Percentiles rank a stretch among this genome's conserved stretches.
These are phyloP conservation scores for Gossypium herbaceum DNA, from an alignment of 345 rosid genomes.

Conservation along the genomic window DNA sequence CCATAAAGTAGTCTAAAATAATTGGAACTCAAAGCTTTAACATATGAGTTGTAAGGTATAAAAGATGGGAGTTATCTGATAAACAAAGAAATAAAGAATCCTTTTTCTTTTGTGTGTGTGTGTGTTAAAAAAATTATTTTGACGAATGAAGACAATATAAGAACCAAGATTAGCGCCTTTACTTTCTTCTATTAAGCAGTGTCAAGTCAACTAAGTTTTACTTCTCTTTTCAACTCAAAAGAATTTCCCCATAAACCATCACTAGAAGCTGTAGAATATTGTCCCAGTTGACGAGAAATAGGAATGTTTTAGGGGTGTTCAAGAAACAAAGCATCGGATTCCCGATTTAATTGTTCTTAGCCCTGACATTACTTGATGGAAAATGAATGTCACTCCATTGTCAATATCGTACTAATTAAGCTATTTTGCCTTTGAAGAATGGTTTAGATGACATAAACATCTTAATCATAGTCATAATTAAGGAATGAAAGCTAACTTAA, in stretches of 20 bases:
- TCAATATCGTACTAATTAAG: background rate
- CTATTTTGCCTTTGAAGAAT: background rate
- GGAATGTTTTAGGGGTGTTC: background rate
- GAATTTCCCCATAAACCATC: background rate
- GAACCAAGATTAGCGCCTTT: constrained; percentile 12
- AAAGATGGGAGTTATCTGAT: background rate
- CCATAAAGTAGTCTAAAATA: background rate
- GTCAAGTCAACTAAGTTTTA: background rate
- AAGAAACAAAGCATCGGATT: constrained; percentile 10
- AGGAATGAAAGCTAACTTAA: background rate
- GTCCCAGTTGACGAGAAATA: background rate
- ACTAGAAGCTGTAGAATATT: background rate
- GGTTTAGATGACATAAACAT: background rate
- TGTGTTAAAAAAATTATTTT: background rate
- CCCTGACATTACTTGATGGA: background rate
- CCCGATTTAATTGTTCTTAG: background rate
- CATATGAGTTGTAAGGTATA: too few relatives aligned
- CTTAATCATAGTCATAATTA: background rate
- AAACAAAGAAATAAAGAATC: background rate
- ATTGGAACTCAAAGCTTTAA: background rate
- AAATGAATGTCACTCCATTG: background rate
- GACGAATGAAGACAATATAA: background rate
- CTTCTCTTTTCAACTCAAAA: background rate
- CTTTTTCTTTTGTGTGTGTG: background rate
- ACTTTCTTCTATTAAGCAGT: background rate